Percentiles rank a stretch among this genome's conserved stretches.
Evolutionary conservation across 164 flowering plant species (phyloP).

Genomic region (Piper longum): DNA sequence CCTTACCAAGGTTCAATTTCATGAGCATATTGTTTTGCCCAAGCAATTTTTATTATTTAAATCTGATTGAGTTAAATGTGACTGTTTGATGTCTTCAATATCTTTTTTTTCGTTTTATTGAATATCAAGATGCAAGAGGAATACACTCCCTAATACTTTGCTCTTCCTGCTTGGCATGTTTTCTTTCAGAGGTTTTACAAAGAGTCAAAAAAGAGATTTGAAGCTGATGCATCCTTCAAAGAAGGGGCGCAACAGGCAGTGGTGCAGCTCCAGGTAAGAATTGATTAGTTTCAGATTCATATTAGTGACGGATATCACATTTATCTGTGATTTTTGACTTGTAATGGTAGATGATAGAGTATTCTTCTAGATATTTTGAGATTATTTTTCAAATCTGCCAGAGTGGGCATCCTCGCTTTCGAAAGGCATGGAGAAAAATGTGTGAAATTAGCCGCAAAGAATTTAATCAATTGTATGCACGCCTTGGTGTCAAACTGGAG

Average conservation of each 20-base stretch:
- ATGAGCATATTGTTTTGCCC: no score
- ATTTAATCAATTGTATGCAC: conserved; percentile 64
- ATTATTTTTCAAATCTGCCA: conserved; percentile 10
- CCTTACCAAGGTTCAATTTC: no score
- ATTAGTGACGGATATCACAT: neutral
- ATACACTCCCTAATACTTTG: neutral
- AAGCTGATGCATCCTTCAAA: conserved; percentile 67
- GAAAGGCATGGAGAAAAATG: conserved; percentile 71
- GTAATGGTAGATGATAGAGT: neutral
- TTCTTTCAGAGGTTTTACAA: conserved; percentile 59
- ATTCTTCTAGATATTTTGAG: neutral
- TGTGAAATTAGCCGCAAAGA: conserved; percentile 90
- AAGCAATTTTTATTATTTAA: no score
- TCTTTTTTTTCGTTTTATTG: no score
- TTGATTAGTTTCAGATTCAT: neutral
- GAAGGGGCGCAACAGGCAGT: conserved; percentile 86
- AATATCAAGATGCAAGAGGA: neutral
- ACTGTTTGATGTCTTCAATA: no score
- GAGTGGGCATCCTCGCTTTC: conserved; percentile 69
- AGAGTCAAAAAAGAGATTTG: conserved; percentile 76
- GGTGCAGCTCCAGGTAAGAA: conserved; percentile 74
- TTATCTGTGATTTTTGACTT: neutral
- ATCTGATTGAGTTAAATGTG: no score
- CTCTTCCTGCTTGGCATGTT: neutral
- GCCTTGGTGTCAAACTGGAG: conserved; percentile 71